Evolutionary conservation across 192 early-diverging fungal genomes (phyloP).

Genomic region (Coemansia sp.): DNA sequence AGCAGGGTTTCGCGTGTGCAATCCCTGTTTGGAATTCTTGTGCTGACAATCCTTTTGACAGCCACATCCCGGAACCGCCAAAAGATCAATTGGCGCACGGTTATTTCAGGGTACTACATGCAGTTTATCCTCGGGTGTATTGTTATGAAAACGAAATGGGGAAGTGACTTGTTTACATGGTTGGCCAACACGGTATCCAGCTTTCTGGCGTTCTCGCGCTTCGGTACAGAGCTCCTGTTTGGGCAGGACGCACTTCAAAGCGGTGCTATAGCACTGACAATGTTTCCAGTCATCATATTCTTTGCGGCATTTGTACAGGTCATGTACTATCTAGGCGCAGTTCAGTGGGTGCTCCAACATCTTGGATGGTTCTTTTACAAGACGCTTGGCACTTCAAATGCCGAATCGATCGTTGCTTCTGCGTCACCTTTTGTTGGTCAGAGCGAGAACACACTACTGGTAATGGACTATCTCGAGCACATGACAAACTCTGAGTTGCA

Average conservation of each 20-base stretch:
- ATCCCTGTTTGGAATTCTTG: slow-evolving; percentile 66
- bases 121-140: slow-evolving; percentile 82
- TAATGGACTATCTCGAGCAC: slow-evolving; percentile 75
- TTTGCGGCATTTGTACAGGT: slow-evolving; percentile 83
- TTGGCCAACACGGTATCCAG: slow-evolving; percentile 56
- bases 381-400: slow-evolving; percentile 73
- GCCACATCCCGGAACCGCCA: slow-evolving; percentile 61
- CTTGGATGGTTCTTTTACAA: slow-evolving; percentile 66
- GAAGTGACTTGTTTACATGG: slow-evolving; percentile 70
- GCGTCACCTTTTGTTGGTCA: slow-evolving; percentile 87
- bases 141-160: slow-evolving; percentile 68
- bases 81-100: slow-evolving; percentile 74
- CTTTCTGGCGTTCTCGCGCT: slow-evolving; percentile 65
- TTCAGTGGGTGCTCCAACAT: slow-evolving; percentile 75
- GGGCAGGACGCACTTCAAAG: slow-evolving; percentile 41
- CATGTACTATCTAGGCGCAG: slow-evolving; percentile 77
- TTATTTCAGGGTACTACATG: slow-evolving; percentile 62
- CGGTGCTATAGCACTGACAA: slow-evolving; percentile 61
- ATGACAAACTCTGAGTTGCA: slow-evolving; percentile 86
- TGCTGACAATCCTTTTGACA: slow-evolving; percentile 57
- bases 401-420: slow-evolving; percentile 78
- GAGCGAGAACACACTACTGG: slow-evolving; percentile 80
- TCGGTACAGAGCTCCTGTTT: slow-evolving; percentile 67
- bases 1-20: slow-evolving; percentile 70
- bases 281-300: slow-evolving; percentile 85